These are phyloP conservation scores for Saccharomycopsis malanga DNA, from an alignment of 805 yeast genomes.

Conservation along the genomic window DNA sequence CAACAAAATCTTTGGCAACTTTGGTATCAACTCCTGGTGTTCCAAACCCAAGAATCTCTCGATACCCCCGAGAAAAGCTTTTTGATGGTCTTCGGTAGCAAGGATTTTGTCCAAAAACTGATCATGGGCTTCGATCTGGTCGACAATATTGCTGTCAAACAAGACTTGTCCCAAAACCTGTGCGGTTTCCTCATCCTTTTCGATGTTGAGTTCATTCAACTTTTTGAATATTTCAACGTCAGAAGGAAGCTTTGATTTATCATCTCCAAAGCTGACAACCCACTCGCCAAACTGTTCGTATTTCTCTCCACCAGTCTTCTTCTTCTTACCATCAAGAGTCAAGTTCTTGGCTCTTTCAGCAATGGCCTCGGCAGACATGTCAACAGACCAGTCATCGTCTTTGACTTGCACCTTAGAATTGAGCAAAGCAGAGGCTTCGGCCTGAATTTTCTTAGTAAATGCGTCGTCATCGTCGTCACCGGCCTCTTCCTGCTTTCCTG, in stretches of 20 bases:
- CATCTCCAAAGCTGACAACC: slow-evolving; percentile 35
- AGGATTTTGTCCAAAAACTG: slow-evolving; percentile 79
- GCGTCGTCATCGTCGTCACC: slow-evolving; percentile 34
- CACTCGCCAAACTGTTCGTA: slow-evolving; percentile 26
- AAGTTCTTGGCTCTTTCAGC: slow-evolving; percentile 20
- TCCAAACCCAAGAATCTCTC: slow-evolving; percentile 87
- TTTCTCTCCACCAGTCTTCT: slow-evolving; percentile 63
- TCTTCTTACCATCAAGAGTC: slow-evolving; percentile 46
- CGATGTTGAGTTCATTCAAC: slow-evolving; percentile 71
- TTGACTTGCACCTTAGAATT: slow-evolving; percentile 5
- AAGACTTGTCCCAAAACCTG: slow-evolving; percentile 90
- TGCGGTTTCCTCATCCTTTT: slow-evolving; percentile 64
- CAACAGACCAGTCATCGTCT: slow-evolving; percentile 23
- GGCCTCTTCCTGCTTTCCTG: slow-evolving; percentile 25
- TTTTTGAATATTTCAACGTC: slow-evolving; percentile 92
- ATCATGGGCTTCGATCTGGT: slow-evolving; percentile 54
- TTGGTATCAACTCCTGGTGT: slow-evolving; percentile 61
- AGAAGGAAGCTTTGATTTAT: slow-evolving; percentile 55
- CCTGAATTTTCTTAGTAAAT: slow-evolving; percentile 39
- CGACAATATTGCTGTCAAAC: slow-evolving; percentile 68
- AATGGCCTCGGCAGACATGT: slow-evolving; percentile 22
- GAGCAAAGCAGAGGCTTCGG: slow-evolving; percentile 30
- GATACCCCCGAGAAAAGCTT: slow-evolving; percentile 88
- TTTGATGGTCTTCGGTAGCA: slow-evolving; percentile 62
- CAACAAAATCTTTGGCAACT: slow-evolving; percentile 76